These are phyloP conservation scores for Geranium brycei DNA, from an alignment of 345 rosid genomes.

Conservation along the genomic window DNA sequence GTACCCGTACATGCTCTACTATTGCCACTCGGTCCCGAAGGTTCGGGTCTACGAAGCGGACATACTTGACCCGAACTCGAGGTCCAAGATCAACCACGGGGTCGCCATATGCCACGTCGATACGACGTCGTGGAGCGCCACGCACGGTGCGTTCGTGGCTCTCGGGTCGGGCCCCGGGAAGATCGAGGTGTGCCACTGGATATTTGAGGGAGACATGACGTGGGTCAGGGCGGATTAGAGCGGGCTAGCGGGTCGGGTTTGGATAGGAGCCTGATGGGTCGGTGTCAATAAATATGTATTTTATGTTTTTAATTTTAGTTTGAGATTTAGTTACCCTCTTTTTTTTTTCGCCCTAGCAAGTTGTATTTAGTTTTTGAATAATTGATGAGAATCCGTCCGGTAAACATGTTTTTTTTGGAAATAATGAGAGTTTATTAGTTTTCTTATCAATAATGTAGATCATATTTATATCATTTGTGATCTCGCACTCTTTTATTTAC, in stretches of 20 bases:
- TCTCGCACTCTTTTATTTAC: too few species aligned
- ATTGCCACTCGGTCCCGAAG: conserved; percentile 66
- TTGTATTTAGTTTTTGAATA: too few species aligned
- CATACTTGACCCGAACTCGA: conserved; percentile 24
- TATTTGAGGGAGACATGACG: conserved; percentile 49
- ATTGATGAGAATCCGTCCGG: too few species aligned
- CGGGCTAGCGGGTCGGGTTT: too few species aligned
- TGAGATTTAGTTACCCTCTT: too few species aligned
- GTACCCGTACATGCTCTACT: conserved; percentile 55
- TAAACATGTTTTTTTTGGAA: too few species aligned
- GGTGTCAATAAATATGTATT: too few species aligned
- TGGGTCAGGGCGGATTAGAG: conserved; percentile 35
- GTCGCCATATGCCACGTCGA: conserved; percentile 65
- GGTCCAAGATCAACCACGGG: conserved; percentile 34
- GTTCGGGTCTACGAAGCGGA: conserved; percentile 60
- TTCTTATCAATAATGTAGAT: too few species aligned
- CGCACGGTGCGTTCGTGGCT: conserved; percentile 57
- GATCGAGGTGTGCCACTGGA: conserved; percentile 24
- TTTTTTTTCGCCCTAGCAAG: too few species aligned
- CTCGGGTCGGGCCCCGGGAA: conserved; percentile 50
- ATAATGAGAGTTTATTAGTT: too few species aligned
- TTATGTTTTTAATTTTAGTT: too few species aligned
- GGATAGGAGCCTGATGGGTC: background rate
- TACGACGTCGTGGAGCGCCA: conserved; percentile 57
- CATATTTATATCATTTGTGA: too few species aligned